These are phyloP conservation scores for Umbelopsis isabellina DNA, from an alignment of 192 early-diverging fungal genomes.

Conservation along the genomic window DNA sequence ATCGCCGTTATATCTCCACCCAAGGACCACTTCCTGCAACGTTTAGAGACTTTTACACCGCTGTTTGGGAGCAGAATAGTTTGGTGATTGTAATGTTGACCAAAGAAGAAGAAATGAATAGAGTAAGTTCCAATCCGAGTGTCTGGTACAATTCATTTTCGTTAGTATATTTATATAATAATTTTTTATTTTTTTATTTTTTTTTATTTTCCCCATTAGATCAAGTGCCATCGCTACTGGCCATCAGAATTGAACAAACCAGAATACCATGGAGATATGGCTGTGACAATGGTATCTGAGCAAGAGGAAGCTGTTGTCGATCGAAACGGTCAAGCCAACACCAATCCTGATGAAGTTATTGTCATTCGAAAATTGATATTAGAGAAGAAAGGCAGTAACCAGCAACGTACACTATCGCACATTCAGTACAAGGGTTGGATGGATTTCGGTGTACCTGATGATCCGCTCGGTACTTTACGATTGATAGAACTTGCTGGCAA, in stretches of 20 bases:
- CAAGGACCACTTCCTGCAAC: conserved; percentile 84
- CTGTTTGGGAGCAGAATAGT: conserved; percentile 90
- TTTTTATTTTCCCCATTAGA: conserved; percentile 26
- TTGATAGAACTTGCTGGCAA: conserved; percentile 56
- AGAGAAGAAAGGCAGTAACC: background rate
- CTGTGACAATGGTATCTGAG: conserved; percentile 58
- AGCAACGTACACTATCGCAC: conserved; percentile 63
- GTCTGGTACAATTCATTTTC: background rate
- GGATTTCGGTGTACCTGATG: conserved; percentile 84
- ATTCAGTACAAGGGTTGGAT: conserved; percentile 90
- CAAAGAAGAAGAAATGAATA: conserved; percentile 82
- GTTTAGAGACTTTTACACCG: conserved; percentile 91
- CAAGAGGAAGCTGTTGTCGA: conserved; percentile 6
- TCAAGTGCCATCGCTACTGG: conserved; percentile 94
- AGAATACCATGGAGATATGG: conserved; percentile 53
- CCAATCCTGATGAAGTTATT: conserved; percentile 51
- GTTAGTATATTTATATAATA: background rate
- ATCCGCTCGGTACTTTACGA: conserved; percentile 63
- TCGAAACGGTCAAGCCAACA: conserved; percentile 17
- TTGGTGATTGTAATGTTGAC: conserved; percentile 95
- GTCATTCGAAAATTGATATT: conserved; percentile 61
- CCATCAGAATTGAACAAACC: conserved; percentile 50
- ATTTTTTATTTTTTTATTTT: background rate
- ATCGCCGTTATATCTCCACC: conserved; percentile 57
- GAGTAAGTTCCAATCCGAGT: conserved; percentile 44